Evolutionary conservation across 257 asterid genomes (phyloP).

Genomic region (Ophiorrhiza pumila): DNA sequence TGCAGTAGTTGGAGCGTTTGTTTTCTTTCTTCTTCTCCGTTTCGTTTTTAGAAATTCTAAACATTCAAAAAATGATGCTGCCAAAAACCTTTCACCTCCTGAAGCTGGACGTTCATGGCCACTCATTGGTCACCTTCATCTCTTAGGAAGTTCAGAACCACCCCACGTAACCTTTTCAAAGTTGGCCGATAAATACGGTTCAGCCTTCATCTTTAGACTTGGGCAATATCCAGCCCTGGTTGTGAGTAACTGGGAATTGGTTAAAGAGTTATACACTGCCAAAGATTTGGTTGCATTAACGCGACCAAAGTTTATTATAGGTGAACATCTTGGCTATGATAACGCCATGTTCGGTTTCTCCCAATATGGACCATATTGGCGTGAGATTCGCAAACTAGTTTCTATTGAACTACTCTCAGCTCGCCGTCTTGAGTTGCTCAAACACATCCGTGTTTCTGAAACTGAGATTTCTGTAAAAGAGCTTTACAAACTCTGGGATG

Average conservation of each 20-base stretch:
- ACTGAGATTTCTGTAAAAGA: constrained; percentile 12
- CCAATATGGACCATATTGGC: constrained; percentile 32
- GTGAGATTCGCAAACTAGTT: constrained; percentile 26
- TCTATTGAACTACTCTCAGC: constrained; percentile 22
- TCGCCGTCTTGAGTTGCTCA: constrained; percentile 23
- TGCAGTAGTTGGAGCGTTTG: background rate
- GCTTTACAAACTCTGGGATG: constrained; percentile 14
- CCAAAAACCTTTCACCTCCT: constrained; percentile 2
- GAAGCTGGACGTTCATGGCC: constrained; percentile 31
- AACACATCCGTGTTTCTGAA: constrained; percentile 24
- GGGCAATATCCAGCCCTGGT: constrained; percentile 23
- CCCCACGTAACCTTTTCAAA: constrained; percentile 21
- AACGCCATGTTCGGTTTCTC: constrained; percentile 25
- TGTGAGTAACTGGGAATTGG: constrained; percentile 24
- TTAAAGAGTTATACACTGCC: constrained; percentile 28
- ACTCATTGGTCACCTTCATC: constrained; percentile 36
- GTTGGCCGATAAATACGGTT: constrained; percentile 35
- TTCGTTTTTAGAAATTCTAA: background rate
- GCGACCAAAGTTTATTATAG: constrained; percentile 21
- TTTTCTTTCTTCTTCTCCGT: background rate
- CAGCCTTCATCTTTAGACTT: constrained; percentile 25
- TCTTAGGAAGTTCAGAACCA: constrained; percentile 24
- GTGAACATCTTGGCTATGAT: constrained; percentile 23
- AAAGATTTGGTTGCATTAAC: constrained; percentile 13
- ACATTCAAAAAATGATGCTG: background rate